phyloP scores from a whole-genome alignment of 331 rosid species.

The Acacia concinna region DNA sequence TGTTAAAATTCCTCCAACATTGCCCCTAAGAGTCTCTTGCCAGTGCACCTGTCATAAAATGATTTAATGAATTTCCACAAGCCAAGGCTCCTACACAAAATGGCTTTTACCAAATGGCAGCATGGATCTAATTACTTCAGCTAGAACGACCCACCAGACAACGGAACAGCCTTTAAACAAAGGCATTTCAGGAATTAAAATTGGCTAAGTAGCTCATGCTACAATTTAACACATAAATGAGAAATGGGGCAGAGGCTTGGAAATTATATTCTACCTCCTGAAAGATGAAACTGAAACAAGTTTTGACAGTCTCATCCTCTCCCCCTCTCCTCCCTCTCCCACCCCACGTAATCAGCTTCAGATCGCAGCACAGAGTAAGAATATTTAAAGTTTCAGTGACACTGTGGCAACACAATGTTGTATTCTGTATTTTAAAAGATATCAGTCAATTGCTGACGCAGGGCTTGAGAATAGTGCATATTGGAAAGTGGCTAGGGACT shows the following conservation, averaged over 20 bases:
- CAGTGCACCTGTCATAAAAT: slow-evolving; percentile 75
- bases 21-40: slow-evolving; percentile 96
- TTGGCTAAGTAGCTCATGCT: slow-evolving; percentile 17
- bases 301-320: slow-evolving; percentile 17
- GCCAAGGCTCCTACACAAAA: slow-evolving; percentile 15
- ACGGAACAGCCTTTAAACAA: neutral
- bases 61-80: slow-evolving; percentile 17
- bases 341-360: slow-evolving; percentile 2
- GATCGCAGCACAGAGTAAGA: neutral
- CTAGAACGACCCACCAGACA: slow-evolving; percentile 13
- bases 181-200: slow-evolving; percentile 6
- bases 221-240: neutral
- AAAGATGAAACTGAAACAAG: neutral
- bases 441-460: neutral
- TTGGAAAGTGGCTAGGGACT: neutral
- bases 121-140: slow-evolving; percentile 17
- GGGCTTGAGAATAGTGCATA: neutral
- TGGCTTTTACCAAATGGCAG: slow-evolving; percentile 12
- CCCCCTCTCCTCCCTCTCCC: neutral
- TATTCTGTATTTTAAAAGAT: neutral
- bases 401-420: neutral
- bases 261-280: slow-evolving; percentile 13
- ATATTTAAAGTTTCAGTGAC: neutral
- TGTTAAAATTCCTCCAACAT: slow-evolving; percentile 88
- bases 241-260: neutral